A percentile compares a stretch with the other conserved stretches of the same genome.
These are phyloP conservation scores for Vanrija sp. DNA, from an alignment of 1,284 basidiomycete species.

Conservation along the genomic window DNA sequence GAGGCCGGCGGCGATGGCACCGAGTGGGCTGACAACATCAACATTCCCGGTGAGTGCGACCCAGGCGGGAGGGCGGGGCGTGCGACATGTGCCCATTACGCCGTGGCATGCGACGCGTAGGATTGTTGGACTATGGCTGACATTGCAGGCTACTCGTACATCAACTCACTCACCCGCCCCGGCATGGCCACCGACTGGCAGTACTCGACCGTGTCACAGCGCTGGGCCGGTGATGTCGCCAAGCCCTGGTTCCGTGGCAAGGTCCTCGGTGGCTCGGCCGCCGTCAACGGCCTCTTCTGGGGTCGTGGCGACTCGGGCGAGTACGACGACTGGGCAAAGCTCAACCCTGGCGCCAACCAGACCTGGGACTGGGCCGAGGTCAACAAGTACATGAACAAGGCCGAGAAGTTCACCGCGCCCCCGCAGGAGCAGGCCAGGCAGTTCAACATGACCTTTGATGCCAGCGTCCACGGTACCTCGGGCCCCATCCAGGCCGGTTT, in stretches of 20 bases:
- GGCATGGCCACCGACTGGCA: conserved; percentile 60
- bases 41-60: conserved; percentile 53
- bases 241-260: conserved; percentile 61
- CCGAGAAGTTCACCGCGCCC: conserved; percentile 58
- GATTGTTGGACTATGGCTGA: background rate
- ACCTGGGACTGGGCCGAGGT: conserved; percentile 59
- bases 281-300: conserved; percentile 69
- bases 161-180: conserved; percentile 46
- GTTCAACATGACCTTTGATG: conserved; percentile 21
- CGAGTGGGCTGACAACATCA: conserved; percentile 49
- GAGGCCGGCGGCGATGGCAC: conserved; percentile 65
- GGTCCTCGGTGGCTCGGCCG: conserved; percentile 64
- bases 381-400: conserved; percentile 57
- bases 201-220: conserved; percentile 58
- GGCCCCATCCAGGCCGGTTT: conserved; percentile 57
- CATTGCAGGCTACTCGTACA: conserved; percentile 38
- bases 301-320: conserved; percentile 43
- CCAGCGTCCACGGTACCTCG: conserved; percentile 53
- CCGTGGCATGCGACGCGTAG: background rate
- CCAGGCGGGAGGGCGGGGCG: too few relatives aligned
- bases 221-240: conserved; percentile 13
- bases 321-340: conserved; percentile 50
- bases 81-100: background rate
- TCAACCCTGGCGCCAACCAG: conserved; percentile 7
- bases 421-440: conserved; percentile 55